Evolutionary conservation across 2,329 filamentous ascomycete species (phyloP), one percentile per base, ranked within the genome.

Genomic region (Nigrospora oryzae): DNA sequence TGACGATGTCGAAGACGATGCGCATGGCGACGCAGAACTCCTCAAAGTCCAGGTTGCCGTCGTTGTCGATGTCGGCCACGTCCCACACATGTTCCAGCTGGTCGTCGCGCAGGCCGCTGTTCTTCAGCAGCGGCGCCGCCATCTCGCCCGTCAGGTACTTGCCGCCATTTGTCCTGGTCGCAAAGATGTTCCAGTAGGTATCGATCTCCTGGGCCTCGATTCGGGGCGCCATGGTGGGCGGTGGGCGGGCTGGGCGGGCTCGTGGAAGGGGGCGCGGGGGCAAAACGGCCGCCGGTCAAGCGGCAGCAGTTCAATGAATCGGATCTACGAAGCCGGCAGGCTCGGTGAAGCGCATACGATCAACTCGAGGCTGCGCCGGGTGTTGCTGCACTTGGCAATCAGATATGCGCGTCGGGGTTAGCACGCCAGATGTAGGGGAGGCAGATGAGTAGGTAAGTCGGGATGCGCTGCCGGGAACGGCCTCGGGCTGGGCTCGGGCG

Each of bases 11-110:
- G 65, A 97, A 98, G 58, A 97, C 96, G 59, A 98, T 73, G 60
- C 93, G 81, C 93, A 98, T 98, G 35, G 90, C 93, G 47, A 98
- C 93, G 66, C 93, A 98, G 65, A 98, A 98, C 74, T 98, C 93
- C 70, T 98, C 93, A 71, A 98, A 98, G 68, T 98, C 93, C 44
- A 98, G 75, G 66, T 94, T 94, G 51, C 93, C 93, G 70, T 98
- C 93, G 56, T 90, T 90, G 67, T 98, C 93, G 49, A 98, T 89
- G 63, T 98, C 93, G 47, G 93, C 89, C 51, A 98, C 76, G 61
- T 98, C 93, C 93, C 93, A 98, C 51, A 98, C 88, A 56, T 83
- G 80, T 70, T 97, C 93, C n/a, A 98, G 83, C 69, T 98, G 91
- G 59, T 77, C 75, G 58, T 81, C 77, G 45, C 74, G 73, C 50